Conservation (phyloP, 1,284 basidiomycete species). For the Omphalotus olearius region DNA sequence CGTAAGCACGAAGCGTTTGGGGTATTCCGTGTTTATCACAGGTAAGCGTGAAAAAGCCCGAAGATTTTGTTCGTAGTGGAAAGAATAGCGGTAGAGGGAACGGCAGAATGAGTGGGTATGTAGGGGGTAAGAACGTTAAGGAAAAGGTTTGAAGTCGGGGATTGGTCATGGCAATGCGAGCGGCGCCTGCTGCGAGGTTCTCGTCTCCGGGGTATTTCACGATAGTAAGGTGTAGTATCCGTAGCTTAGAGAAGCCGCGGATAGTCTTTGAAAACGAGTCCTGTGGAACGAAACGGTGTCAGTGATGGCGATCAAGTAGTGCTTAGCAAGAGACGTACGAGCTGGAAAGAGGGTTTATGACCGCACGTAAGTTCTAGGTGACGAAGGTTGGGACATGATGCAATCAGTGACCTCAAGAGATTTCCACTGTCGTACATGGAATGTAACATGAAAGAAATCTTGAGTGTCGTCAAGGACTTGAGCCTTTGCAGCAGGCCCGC, state of each 20-base stretch:
- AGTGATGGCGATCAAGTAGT: neutral
- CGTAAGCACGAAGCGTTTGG: constrained; percentile 29
- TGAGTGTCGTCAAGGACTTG: constrained; percentile 50
- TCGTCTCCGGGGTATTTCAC: constrained; percentile 66
- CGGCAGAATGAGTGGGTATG: constrained; percentile 36
- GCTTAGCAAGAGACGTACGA: constrained; percentile 38
- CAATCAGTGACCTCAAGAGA: constrained; percentile 57
- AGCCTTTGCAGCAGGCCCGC: constrained; percentile 51
- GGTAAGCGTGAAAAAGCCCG: constrained; percentile 53
- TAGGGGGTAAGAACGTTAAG: constrained; percentile 54
- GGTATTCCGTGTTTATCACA: constrained; percentile 47
- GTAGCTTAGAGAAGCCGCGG: constrained; percentile 55
- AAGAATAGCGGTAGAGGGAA: constrained; percentile 34
- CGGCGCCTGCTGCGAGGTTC: constrained; percentile 50
- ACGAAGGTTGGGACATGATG: constrained; percentile 57
- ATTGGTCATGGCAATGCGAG: constrained; percentile 56
- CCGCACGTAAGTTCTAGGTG: constrained; percentile 61
- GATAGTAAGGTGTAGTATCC: constrained; percentile 53
- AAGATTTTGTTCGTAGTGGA: constrained; percentile 27
- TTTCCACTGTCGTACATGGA: constrained; percentile 70
- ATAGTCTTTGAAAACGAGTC: constrained; percentile 51
- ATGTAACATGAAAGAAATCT: constrained; percentile 61
- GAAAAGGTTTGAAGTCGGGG: constrained; percentile 61
- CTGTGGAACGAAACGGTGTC: constrained; percentile 23
- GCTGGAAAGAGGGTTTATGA: constrained; percentile 65